These are phyloP conservation scores for Kurtzmaniella quercitrusa DNA, from an alignment of 1,139 yeast genomes.

Conservation along the genomic window DNA sequence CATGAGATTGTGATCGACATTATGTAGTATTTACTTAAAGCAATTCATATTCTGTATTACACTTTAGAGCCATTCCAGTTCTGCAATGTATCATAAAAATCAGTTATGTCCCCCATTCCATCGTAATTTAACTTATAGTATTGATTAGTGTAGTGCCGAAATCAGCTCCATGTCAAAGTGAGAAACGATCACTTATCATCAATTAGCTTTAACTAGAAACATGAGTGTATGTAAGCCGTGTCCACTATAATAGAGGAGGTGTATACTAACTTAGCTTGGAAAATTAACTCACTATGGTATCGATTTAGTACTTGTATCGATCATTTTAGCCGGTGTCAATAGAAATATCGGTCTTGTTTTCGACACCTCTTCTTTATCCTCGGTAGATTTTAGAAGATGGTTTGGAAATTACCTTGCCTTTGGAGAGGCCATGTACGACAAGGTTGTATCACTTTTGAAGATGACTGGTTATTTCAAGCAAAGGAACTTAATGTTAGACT, in stretches of 20 bases:
- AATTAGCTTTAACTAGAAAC: not conserved
- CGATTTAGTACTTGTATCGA: conserved; percentile 57
- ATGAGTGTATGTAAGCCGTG: not conserved
- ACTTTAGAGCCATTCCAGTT: no score
- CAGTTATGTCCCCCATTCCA: no score
- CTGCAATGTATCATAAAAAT: no score
- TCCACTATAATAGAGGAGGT: not conserved
- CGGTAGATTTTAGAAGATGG: conserved; percentile 52
- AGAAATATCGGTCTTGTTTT: conserved; percentile 57
- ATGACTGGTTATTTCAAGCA: conserved; percentile 44
- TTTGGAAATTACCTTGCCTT: conserved; percentile 48
- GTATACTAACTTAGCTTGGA: conserved; percentile 33
- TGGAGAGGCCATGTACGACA: conserved; percentile 53
- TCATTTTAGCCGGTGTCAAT: conserved; percentile 63
- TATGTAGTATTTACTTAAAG: no score
- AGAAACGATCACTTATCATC: no score
- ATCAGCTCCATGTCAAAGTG: no score
- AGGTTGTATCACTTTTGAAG: conserved; percentile 33
- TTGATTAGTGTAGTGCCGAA: no score
- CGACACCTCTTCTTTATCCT: conserved; percentile 42
- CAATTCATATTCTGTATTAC: no score
- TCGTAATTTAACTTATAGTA: no score
- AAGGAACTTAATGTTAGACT: conserved; percentile 34
- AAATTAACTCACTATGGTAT: conserved; percentile 52
- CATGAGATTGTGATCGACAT: no score